Percentiles rank a stretch among this genome's conserved stretches.
Conservation (phyloP, 2,329 filamentous ascomycete species). For the Stylonectria norvegica region DNA sequence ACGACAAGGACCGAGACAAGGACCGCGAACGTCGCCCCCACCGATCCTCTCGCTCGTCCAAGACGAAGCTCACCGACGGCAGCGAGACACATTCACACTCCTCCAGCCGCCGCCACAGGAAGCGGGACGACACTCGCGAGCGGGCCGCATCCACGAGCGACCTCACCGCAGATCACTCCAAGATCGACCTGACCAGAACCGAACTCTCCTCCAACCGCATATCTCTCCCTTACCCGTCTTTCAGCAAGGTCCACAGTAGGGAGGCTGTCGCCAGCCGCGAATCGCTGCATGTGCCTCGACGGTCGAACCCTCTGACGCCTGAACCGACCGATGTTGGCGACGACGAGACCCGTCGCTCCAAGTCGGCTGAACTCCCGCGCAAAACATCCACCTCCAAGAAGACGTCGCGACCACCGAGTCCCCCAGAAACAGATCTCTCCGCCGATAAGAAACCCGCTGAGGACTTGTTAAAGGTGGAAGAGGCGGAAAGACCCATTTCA, state of each 20-base stretch:
- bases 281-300: constrained; percentile 38
- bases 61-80: constrained; percentile 39
- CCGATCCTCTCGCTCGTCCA: constrained; percentile 40
- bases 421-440: constrained; percentile 61
- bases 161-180: constrained; percentile 46
- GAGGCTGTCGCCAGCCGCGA: constrained; percentile 70
- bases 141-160: constrained; percentile 43
- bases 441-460: constrained; percentile 39
- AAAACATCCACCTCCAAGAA: constrained; percentile 32
- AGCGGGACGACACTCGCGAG: constrained; percentile 29
- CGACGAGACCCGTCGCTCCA: constrained; percentile 10
- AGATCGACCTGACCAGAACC: constrained; percentile 33
- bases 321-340: constrained; percentile 63
- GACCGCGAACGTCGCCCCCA: constrained; percentile 36
- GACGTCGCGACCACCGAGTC: constrained; percentile 55
- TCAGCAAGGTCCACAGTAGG: constrained; percentile 90
- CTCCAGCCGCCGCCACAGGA: constrained; percentile 32
- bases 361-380: not conserved
- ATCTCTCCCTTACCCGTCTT: constrained; percentile 70
- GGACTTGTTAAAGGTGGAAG: constrained; percentile 8
- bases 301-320: constrained; percentile 57
- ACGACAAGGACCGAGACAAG: constrained; percentile 32
- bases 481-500: constrained; percentile 37
- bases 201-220: constrained; percentile 39
- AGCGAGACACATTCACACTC: constrained; percentile 41